Evolutionary conservation across 495 filamentous ascomycete species (phyloP), one percentile per base, ranked within the genome.

Genomic region (Collariella sp.): DNA sequence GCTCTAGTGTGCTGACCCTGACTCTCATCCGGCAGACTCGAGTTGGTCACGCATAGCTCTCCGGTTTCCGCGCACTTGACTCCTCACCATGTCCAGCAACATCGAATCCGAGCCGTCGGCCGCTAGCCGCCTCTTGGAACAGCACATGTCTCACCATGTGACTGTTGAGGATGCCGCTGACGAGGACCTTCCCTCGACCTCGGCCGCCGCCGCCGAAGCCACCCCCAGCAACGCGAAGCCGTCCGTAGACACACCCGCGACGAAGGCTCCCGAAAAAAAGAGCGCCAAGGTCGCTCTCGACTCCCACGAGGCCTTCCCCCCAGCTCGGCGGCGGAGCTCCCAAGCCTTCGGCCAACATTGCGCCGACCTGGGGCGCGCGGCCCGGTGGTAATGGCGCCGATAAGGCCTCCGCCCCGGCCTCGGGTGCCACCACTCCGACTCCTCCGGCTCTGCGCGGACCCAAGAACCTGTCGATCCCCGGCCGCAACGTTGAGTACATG

Each of bases 241-340:
- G 34, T 70, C 70, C 71, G 61, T 55, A 29, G 72, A 69, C 26
- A 57, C 72, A 19, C 58, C 76, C 56, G 76, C 80, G 22, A 65
- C 79, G 44, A 85, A 83, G 65, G 76, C 79, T 7, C 78, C 78
- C 34, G 82, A 79, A 39, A 86, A 86, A 70, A 82, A 82, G 59
- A 82, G 76, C 63, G 70, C 68, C 54, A 64, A 72, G 55, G 72
- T 11, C 65, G 71, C 40, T 65, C 86, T 88, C 7, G 76, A 84
- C 58, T 96, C 90, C 4, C 86, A 90, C 63, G 91, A 96, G 69
- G 72, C 84, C 38, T 98, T 98, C 73, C 93, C n/a, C 93, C 18
- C 82, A 89, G 34, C 77, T 98, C 43, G 93, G 88, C 46, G 82
- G 84, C 45, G 81, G 81, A 11, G 73, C 71, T 57, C 76, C 84